Evolutionary conservation across 2,329 filamentous ascomycete species (phyloP).

Genomic region (Alternaria sp.): DNA sequence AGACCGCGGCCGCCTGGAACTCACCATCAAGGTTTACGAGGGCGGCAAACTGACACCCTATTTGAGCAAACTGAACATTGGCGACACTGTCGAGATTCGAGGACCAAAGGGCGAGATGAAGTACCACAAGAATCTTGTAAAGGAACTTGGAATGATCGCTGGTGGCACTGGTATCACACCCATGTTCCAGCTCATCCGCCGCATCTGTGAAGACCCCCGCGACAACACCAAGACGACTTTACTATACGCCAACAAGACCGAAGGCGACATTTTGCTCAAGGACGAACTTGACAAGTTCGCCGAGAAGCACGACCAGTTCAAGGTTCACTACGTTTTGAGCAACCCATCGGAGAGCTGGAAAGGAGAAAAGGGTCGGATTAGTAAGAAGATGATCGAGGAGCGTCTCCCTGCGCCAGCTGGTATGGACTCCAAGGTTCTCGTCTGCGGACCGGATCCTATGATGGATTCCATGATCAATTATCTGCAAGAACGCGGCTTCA

Average conservation of each 20-base stretch:
- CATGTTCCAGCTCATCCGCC: constrained; percentile 70
- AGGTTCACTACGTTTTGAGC: constrained; percentile 64
- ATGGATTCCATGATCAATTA: constrained; percentile 16
- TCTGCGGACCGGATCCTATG: constrained; percentile 70
- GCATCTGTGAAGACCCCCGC: constrained; percentile 67
- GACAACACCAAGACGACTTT: constrained; percentile 67
- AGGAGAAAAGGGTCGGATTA: constrained; percentile 13
- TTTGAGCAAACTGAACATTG: constrained; percentile 57
- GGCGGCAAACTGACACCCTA: constrained; percentile 61
- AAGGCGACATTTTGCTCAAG: constrained; percentile 68
- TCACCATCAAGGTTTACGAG: constrained; percentile 63
- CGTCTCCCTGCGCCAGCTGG: constrained; percentile 53
- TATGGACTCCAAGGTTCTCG: constrained; percentile 86
- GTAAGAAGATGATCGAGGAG: constrained; percentile 18
- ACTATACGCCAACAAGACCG: constrained; percentile 67
- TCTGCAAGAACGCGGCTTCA: constrained; percentile 22
- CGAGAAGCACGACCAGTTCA: constrained; percentile 60
- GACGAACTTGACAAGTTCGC: constrained; percentile 65
- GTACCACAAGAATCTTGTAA: constrained; percentile 52
- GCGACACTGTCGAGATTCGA: constrained; percentile 62
- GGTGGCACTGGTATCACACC: constrained; percentile 65
- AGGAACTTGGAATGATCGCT: constrained; percentile 64
- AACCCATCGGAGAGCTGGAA: constrained; percentile 25
- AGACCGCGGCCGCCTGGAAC: constrained; percentile 63
- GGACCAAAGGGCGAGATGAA: constrained; percentile 67